These are phyloP conservation scores for Nyssa sinensis DNA, from an alignment of 148 eudicot genomes.

Conservation along the genomic window DNA sequence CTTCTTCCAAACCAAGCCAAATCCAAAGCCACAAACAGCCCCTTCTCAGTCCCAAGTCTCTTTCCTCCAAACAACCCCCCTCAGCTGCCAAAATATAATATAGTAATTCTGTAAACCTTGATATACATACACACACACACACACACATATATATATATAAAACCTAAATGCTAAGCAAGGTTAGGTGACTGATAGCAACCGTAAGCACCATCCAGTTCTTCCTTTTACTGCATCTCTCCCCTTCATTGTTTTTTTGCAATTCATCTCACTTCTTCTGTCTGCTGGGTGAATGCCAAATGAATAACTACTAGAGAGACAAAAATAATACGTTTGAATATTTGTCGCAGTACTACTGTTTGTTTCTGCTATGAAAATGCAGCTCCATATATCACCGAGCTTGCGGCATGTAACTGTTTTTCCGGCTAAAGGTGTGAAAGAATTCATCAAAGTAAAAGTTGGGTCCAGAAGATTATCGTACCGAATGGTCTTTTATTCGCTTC, in stretches of 20 bases:
- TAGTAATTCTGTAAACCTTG: too few relatives aligned
- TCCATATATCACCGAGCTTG: conserved; percentile 93
- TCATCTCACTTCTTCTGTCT: conserved; percentile 10
- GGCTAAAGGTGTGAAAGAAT: conserved; percentile 71
- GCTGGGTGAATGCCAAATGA: neutral
- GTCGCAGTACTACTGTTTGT: neutral
- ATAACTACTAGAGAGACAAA: neutral
- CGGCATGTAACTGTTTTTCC: conserved; percentile 89
- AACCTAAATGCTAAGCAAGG: conserved; percentile 68
- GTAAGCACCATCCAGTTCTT: conserved; percentile 26
- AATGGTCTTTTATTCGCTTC: conserved; percentile 63
- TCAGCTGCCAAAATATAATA: neutral
- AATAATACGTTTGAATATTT: neutral
- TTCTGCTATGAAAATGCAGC: conserved; percentile 52
- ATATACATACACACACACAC: too few relatives aligned
- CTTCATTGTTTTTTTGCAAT: conserved; percentile 14
- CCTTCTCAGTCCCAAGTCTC: conserved; percentile 42
- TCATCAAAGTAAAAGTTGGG: conserved; percentile 75
- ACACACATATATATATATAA: neutral
- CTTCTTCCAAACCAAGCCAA: conserved; percentile 31
- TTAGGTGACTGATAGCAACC: conserved; percentile 84
- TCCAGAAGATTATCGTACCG: conserved; percentile 75
- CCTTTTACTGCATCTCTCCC: conserved; percentile 34
- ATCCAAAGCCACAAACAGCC: conserved; percentile 1
- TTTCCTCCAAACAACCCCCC: conserved; percentile 41